Base-by-base conservation (phyloP, 163 green algal genomes). In the Prototheca wickerhamii region DNA sequence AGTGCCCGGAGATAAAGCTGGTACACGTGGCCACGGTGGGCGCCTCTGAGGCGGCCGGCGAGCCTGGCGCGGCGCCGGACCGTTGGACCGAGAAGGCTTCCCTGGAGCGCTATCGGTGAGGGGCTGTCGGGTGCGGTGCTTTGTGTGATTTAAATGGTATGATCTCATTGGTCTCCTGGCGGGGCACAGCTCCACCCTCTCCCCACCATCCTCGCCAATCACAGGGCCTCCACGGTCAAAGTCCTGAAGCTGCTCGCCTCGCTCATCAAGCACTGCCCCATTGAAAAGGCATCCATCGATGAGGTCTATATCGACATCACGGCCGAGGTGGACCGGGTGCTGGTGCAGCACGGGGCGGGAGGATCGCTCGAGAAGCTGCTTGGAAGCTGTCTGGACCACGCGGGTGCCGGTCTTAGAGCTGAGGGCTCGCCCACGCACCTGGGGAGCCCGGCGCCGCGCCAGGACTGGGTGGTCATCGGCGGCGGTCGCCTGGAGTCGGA, bases 1-100 rank as follows among this genome's bases (percentile, higher is more conserved):
- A 73, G n/a, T 97, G 90, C 69, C 91, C 91, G 4, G 74, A 92
- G 42, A 78, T 98, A 17, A 42, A 70, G 31, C 72, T 82, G 12
- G 82, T 96, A 15, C 91, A 98, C 60, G 91, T 98, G 30, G 70
- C 95, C 63, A 95, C 87, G 3, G 87, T 96, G 35, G 87, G 86
- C 74, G 60, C 44, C n/a, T 15, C 23, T 7, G 56, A 12, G 25
- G 68, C 29, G 37, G 64, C 23, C 2, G 54, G 30, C 67, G 64
- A 28, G 30, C 60, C 42, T 28, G 40, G 15, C 23, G 34, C 59
- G 32, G 43, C 26, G 42, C 50, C 54, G 46, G 51, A 63, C 2
- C 32, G 61, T 31, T 58, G 72, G 37, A 76, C 58, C 6, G 72
- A 87, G 59, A 95, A 96, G 64, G 89, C 87, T 0, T 92, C 79